phyloP scores from a whole-genome alignment of 2,329 filamentous ascomycete genomes.

The Aspergillus neoniger region DNA sequence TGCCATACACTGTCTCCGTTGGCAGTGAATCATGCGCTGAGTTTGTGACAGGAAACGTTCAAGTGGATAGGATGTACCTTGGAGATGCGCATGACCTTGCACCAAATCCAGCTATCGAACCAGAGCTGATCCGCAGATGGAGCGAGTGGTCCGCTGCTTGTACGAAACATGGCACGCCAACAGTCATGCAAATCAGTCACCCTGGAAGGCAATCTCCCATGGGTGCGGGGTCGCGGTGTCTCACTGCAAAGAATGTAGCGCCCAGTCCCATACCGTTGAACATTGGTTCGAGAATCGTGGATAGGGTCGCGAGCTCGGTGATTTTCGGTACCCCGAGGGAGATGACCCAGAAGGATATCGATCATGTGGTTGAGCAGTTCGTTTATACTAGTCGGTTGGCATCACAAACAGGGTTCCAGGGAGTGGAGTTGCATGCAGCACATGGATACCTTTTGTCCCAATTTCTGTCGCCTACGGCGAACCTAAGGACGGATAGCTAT shows the following conservation, averaged over 20 bases:
- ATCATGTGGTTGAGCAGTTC: conserved; percentile 53
- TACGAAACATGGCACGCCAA: conserved; percentile 34
- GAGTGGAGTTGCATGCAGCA: conserved; percentile 49
- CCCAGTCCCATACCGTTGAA: conserved; percentile 21
- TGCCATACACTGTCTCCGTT: background rate
- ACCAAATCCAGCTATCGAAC: background rate
- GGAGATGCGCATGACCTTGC: background rate
- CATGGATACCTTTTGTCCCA: conserved; percentile 47
- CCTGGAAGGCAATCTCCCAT: conserved; percentile 40
- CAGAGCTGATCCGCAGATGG: background rate
- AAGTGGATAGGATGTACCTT: conserved; percentile 10
- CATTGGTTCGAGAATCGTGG: background rate
- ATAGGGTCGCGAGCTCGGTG: background rate
- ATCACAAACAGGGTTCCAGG: conserved; percentile 29
- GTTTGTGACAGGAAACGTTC: background rate
- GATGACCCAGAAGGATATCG: conserved; percentile 55
- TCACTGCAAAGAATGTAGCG: conserved; percentile 21
- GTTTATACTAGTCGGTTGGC: conserved; percentile 50
- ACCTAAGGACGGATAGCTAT: conserved; percentile 44
- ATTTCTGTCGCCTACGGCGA: conserved; percentile 31
- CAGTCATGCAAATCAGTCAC: conserved; percentile 41
- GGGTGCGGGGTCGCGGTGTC: conserved; percentile 33
- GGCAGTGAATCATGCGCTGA: background rate
- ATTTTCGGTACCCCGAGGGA: conserved; percentile 53
- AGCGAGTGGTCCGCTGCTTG: conserved; percentile 7